Conservation (phyloP, 257 asterid genomes). For the Avicennia marina region DNA sequence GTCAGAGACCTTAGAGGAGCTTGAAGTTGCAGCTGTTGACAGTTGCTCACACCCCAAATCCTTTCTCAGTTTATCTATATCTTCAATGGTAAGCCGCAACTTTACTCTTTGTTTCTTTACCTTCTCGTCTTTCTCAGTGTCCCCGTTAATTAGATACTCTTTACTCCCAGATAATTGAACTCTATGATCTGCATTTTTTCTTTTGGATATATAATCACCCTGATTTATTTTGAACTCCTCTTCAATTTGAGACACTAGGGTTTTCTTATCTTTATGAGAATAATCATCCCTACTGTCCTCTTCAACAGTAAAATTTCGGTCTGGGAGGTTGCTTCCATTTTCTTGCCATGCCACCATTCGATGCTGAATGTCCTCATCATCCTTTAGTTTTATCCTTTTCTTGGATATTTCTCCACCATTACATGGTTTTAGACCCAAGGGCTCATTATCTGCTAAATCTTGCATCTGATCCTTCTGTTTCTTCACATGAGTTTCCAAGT, state of each 20-base stretch:
- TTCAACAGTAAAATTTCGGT: constrained; percentile 28
- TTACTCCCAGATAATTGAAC: constrained; percentile 30
- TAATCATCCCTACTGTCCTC: constrained; percentile 42
- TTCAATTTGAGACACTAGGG: constrained; percentile 40
- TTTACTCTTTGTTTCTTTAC: constrained; percentile 31
- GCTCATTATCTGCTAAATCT: constrained; percentile 33
- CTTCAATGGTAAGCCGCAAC: constrained; percentile 42
- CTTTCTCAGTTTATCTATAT: constrained; percentile 53
- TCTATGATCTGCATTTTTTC: constrained; percentile 28
- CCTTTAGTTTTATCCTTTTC: constrained; percentile 57
- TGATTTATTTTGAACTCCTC: constrained; percentile 35
- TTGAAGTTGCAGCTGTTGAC: constrained; percentile 76
- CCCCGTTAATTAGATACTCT: constrained; percentile 26
- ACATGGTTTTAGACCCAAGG: constrained; percentile 23
- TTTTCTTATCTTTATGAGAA: constrained; percentile 46
- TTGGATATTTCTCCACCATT: constrained; percentile 28
- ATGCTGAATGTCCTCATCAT: constrained; percentile 27
- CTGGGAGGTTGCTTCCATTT: constrained; percentile 29
- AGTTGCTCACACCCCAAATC: constrained; percentile 64
- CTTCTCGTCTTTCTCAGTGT: constrained; percentile 38
- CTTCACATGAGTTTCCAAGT: constrained; percentile 32
- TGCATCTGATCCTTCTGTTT: constrained; percentile 27
- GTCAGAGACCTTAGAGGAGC: constrained; percentile 87
- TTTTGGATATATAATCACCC: constrained; percentile 26
- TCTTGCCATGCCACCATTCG: constrained; percentile 20